Evolutionary conservation across 1,139 yeast species (phyloP), one percentile per base, ranked within the genome.

Genomic region (Kodamaea ohmeri): DNA sequence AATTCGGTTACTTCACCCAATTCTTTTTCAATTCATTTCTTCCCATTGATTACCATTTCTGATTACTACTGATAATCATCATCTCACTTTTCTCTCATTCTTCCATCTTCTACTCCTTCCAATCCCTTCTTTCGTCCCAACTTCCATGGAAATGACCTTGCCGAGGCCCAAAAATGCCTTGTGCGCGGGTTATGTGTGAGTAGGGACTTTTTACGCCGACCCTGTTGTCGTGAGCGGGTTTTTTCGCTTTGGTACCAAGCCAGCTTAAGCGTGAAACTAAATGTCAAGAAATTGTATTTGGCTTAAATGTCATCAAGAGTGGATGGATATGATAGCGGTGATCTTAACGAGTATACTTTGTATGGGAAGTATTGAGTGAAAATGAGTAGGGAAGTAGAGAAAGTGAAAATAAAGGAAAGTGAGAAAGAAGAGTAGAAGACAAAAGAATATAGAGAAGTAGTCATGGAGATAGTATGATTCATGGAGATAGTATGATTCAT

Each of bases 241-340:
- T 22, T 35, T 35, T 35, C 19, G 25, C 26, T 25, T 24, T 24
- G 25, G 19, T 15, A 25, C 22, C 28, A 21, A 28, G 29, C 25
- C 24, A 25, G 15, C 38, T 34, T 30, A 35, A 35, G 31, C 38
- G 34, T 35, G n/a, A n/a, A n/a, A n/a, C n/a, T n/a, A n/a, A n/a
- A 33, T 35, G 32, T 36, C 30, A 22, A 17, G 31, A 25, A 5
- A 4, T 4, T 13, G 28, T 8, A 12, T 25, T 12, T 25, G 16
- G 17, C 4, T 9, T 7, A 17, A 6, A 8, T 25, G 12, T 15
- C 4, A 4, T 5, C 7, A 31, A 18, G 11, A 33, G 9, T 28
- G 27, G 28, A 13, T 20, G 32, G 19, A 27, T 15, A 13, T 17
- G 26, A n/a, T 9, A 8, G 31, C 12, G 18, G 20, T 8, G n/a